Evolutionary conservation across 176 grass and related monocot genomes (phyloP), one percentile per base, ranked within the genome.

Genomic region (Aegilops sharonensis): DNA sequence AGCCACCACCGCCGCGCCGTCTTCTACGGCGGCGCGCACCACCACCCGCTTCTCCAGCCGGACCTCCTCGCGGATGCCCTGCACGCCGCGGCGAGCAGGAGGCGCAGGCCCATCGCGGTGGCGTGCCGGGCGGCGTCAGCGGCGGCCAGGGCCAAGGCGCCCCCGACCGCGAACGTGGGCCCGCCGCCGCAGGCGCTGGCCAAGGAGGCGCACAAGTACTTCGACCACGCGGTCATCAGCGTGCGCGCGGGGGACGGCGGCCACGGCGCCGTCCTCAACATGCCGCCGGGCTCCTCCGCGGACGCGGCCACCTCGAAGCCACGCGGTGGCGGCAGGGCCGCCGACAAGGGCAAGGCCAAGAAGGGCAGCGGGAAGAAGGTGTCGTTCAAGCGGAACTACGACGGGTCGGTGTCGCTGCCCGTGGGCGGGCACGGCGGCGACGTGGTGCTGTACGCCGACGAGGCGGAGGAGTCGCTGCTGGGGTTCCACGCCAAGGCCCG

Each of bases 191-290:
- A 78, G 14, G 79, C 88, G 54, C 84, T 94, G 59, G 9, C 77
- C 50, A 98, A 90, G 87, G 96, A 98, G 87, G 89, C 96, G 18
- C 96, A 98, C 79, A 95, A 98, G 32, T 98, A 94, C 88, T 98
- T 98, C 23, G 96, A 98, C 85, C 96, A 98, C 81, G 93, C 92
- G 13, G 47, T 88, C 12, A 88, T 95, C 63, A 89, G 86, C 30
- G 96, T 95, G 34, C 93, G 91, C 64, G 90, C 86, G 11, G 96
- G 96, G 8, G 93, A 95, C 78, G 96, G 96, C 78, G 91, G 96
- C 59, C 96, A 98, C 79, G 93, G 96, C 68, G 90, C 93, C 40
- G 88, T 98, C 4, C 93, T 95, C 42, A 82, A 76, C 88, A 91
- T 95, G 91, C 96, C 90, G 25, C 79, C 70, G 56, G 74, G 79